Conservation (phyloP, 1,284 basidiomycete genomes). For the Sanghuangporus baumii region DNA sequence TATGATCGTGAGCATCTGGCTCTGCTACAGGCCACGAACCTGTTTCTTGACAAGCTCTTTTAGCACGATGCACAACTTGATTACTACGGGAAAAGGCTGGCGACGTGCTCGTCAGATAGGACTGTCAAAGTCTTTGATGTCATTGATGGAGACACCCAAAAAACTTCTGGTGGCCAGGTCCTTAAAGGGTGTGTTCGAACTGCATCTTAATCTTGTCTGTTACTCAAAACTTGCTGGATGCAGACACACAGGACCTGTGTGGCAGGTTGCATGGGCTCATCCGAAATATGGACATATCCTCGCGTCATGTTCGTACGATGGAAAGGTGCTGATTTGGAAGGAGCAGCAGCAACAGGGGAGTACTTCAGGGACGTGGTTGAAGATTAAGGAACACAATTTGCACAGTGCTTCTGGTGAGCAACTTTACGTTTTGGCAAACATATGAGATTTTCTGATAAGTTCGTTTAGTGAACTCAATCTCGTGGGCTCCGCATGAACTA, state of each 20-base stretch:
- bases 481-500: constrained; percentile 97
- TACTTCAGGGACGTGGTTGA: constrained; percentile 70
- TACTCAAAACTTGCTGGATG: not conserved
- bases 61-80: constrained; percentile 98
- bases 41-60: not conserved
- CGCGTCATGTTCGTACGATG: constrained; percentile 96
- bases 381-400: constrained; percentile 94
- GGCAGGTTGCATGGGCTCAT: constrained; percentile 99
- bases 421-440: not conserved
- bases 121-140: constrained; percentile 96
- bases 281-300: constrained; percentile 96
- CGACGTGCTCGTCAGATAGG: constrained; percentile 94
- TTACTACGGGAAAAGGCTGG: constrained; percentile 94
- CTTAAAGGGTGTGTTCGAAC: constrained; percentile 70
- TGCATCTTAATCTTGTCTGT: not conserved
- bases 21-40: constrained; percentile 2
- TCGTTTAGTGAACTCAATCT: constrained; percentile 85
- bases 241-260: constrained; percentile 94
- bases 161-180: constrained; percentile 61
- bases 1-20: constrained; percentile 72
- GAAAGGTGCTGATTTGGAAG: constrained; percentile 98
- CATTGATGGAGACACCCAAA: constrained; percentile 76
- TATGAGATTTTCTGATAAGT: not conserved
- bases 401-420: constrained; percentile 85
- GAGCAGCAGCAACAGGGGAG: constrained; percentile 60